Evolutionary conservation across 2,329 filamentous ascomycete genomes (phyloP).

Genomic region (Colletotrichum falcatum): DNA sequence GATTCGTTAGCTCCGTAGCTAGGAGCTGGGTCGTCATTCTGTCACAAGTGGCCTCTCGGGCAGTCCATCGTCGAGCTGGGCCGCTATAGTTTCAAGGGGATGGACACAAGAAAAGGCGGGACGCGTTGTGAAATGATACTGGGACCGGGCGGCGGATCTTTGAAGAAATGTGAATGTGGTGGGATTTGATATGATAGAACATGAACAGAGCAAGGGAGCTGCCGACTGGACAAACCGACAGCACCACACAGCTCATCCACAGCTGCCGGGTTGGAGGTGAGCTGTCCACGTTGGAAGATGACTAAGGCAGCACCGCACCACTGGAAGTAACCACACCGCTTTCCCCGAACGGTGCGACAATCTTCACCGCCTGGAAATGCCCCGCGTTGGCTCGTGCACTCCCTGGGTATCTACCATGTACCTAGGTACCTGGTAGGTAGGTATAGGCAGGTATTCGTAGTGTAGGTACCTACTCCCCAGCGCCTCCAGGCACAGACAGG

Average conservation of each 20-base stretch:
- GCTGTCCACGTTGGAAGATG: conserved; percentile 42
- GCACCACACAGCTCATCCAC: conserved; percentile 19
- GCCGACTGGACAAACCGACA: conserved; percentile 2
- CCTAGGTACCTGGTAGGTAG: too few species aligned
- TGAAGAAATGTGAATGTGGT: neutral
- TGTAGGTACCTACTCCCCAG: neutral
- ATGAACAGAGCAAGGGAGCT: conserved; percentile 33
- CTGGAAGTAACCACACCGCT: conserved; percentile 17
- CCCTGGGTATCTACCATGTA: too few species aligned
- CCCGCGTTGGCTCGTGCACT: conserved; percentile 35
- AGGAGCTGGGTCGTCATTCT: conserved; percentile 93
- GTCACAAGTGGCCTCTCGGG: conserved; percentile 42
- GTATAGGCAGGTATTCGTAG: too few species aligned
- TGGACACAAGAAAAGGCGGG: neutral
- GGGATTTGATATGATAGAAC: neutral
- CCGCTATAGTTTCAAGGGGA: neutral
- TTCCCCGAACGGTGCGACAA: conserved; percentile 3
- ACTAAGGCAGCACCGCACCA: conserved; percentile 25
- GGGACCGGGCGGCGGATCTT: neutral
- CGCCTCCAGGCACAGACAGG: conserved; percentile 6
- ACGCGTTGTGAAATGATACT: neutral
- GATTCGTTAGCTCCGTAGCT: conserved; percentile 86
- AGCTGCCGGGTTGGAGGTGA: conserved; percentile 37
- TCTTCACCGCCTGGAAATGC: conserved; percentile 13
- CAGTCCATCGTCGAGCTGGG: conserved; percentile 31